Conservation (phyloP, 805 yeast genomes). For the Groenewaldozyma tartarivorans region DNA sequence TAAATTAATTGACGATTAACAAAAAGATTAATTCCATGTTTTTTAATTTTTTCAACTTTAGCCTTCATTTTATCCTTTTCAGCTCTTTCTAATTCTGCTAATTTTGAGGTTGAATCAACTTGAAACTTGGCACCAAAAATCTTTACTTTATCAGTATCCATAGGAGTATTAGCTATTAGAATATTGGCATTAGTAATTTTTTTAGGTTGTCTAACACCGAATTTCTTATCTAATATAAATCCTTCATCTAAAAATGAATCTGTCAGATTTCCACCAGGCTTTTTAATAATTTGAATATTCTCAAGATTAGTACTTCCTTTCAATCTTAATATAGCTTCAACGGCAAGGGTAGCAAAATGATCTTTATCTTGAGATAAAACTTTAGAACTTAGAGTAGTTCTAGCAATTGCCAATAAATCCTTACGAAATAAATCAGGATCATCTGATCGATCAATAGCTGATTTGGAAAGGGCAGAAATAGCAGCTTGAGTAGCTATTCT, state of each 20-base stretch:
- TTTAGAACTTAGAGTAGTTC: constrained; percentile 87
- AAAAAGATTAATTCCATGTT: constrained; percentile 79
- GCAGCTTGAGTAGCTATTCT: constrained; percentile 87
- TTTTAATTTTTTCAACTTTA: constrained; percentile 82
- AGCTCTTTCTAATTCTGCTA: constrained; percentile 89
- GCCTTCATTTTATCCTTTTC: constrained; percentile 87
- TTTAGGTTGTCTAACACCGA: constrained; percentile 93
- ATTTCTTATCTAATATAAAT: constrained; percentile 79
- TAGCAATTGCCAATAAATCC: constrained; percentile 81
- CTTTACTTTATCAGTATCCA: constrained; percentile 94
- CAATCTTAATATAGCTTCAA: constrained; percentile 83
- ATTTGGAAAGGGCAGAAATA: constrained; percentile 59
- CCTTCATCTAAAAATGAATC: constrained; percentile 97
- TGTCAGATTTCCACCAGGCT: constrained; percentile 81
- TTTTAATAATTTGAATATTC: constrained; percentile 87
- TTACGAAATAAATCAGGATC: constrained; percentile 52
- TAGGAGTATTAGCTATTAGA: constrained; percentile 85
- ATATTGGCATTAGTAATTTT: constrained; percentile 73
- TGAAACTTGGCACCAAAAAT: constrained; percentile 96
- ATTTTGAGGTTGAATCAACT: constrained; percentile 88
- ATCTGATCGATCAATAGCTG: constrained; percentile 64
- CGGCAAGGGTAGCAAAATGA: constrained; percentile 80
- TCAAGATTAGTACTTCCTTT: constrained; percentile 82
- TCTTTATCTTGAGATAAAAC: constrained; percentile 92
- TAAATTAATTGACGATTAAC: constrained; percentile 94